Conservation (phyloP, 495 filamentous ascomycete species). For the Amniculicola lignicola region DNA sequence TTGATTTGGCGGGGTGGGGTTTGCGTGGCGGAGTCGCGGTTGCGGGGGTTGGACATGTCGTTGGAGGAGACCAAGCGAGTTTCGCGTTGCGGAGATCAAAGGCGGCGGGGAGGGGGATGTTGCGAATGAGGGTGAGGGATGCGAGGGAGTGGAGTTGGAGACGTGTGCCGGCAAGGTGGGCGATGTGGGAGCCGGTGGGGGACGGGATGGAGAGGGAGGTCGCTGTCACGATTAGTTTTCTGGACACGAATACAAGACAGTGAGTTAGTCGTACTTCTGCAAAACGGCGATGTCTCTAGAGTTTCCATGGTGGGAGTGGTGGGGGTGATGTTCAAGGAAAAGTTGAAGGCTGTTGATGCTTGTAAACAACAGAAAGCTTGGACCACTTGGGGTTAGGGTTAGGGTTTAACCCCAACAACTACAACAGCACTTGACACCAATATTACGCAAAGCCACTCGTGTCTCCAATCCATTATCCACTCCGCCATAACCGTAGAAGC, state of each 20-base stretch:
- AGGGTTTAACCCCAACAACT: no score
- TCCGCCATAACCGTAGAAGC: slow-evolving; percentile 13
- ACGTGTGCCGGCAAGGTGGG: slow-evolving; percentile 30
- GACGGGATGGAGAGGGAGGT: slow-evolving; percentile 32
- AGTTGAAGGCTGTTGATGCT: slow-evolving; percentile 16
- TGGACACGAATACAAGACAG: no score
- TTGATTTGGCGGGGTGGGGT: slow-evolving; percentile 11
- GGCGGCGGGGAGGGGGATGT: slow-evolving; percentile 30
- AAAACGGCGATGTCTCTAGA: slow-evolving; percentile 26
- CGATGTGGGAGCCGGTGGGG: slow-evolving; percentile 33
- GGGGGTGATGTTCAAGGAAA: background rate
- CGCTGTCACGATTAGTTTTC: slow-evolving; percentile 15
- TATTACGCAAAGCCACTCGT: no score
- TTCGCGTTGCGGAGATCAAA: slow-evolving; percentile 19
- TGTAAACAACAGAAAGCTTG: slow-evolving; percentile 18
- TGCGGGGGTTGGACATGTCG: background rate
- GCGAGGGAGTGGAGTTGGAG: slow-evolving; percentile 36
- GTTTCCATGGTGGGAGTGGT: slow-evolving; percentile 13
- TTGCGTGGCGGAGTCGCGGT: slow-evolving; percentile 10
- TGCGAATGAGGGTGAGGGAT: slow-evolving; percentile 34
- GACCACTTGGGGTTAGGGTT: no score
- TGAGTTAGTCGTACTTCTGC: slow-evolving; percentile 14
- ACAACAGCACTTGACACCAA: no score
- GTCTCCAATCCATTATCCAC: no score
- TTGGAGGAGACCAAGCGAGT: slow-evolving; percentile 20